These are phyloP conservation scores for Phytophthora colocasiae DNA, from an alignment of 352 stramenopile species.

Conservation along the genomic window DNA sequence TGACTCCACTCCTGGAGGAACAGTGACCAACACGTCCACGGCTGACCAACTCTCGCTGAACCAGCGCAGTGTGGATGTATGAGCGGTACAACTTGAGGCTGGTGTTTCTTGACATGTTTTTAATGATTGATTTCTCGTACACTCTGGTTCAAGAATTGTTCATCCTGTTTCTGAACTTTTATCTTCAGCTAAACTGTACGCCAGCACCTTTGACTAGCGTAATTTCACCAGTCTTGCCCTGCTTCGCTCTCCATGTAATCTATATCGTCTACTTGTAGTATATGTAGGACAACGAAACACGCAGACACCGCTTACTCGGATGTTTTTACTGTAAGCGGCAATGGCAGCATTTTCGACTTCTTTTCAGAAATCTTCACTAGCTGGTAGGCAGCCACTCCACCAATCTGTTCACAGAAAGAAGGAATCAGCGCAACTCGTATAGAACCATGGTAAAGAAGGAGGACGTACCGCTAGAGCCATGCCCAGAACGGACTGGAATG, in stretches of 20 bases:
- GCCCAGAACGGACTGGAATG: conserved; percentile 65
- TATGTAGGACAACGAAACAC: conserved; percentile 31
- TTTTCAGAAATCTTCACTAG: conserved; percentile 80
- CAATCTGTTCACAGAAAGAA: conserved; percentile 39
- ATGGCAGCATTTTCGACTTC: conserved; percentile 41
- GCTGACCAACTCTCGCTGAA: conserved; percentile 77
- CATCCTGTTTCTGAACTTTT: conserved; percentile 36
- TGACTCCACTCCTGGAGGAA: conserved; percentile 26
- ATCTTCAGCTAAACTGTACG: conserved; percentile 33
- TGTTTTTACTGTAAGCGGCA: conserved; percentile 63
- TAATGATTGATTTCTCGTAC: conserved; percentile 37
- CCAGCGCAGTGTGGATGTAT: conserved; percentile 84
- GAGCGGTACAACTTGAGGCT: conserved; percentile 29
- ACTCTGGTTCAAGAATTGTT: conserved; percentile 11
- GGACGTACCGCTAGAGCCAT: conserved; percentile 72
- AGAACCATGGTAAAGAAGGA: neutral
- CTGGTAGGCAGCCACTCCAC: conserved; percentile 81
- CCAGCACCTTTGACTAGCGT: conserved; percentile 15
- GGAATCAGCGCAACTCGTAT: neutral
- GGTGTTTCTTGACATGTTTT: conserved; percentile 28
- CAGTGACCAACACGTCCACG: conserved; percentile 25
- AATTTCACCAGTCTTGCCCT: conserved; percentile 21
- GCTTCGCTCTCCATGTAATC: conserved; percentile 33
- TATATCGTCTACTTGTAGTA: conserved; percentile 40
- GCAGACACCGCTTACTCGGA: conserved; percentile 24